These are phyloP conservation scores for Chalciporus pseudorubinellus DNA, from an alignment of 768 basidiomycete species.

Conservation along the genomic window DNA sequence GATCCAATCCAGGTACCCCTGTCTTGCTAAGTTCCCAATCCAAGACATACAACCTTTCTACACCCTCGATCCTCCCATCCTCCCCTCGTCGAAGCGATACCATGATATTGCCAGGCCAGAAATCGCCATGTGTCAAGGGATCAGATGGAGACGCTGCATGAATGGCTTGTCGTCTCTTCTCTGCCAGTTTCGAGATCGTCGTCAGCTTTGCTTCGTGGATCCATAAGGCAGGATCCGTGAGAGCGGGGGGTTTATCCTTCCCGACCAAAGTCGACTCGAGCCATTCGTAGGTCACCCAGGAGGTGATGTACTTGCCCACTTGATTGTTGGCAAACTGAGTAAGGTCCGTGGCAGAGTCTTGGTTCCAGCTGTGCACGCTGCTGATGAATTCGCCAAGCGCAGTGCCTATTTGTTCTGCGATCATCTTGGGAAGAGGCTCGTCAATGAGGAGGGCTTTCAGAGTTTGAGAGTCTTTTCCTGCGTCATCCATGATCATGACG, in stretches of 20 bases:
- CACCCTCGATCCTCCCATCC: conserved; percentile 21
- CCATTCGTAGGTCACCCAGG: conserved; percentile 43
- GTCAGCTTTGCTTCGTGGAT: conserved; percentile 37
- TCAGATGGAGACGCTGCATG: conserved; percentile 26
- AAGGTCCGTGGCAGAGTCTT: conserved; percentile 27
- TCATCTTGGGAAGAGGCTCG: conserved; percentile 26
- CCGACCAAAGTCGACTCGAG: conserved; percentile 41
- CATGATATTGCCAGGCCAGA: conserved; percentile 71
- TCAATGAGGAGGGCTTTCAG: conserved; percentile 43
- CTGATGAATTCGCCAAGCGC: conserved; percentile 57
- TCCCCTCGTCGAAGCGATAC: conserved; percentile 35
- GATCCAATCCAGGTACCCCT: conserved; percentile 55
- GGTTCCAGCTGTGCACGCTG: conserved; percentile 48
- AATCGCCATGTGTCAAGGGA: conserved; percentile 50
- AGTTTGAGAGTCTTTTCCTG: conserved; percentile 37
- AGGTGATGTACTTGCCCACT: conserved; percentile 41
- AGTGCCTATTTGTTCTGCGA: conserved; percentile 46
- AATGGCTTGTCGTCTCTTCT: conserved; percentile 32
- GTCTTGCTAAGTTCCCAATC: conserved; percentile 68
- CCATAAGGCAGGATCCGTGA: conserved; percentile 42
- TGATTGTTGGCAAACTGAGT: conserved; percentile 40
- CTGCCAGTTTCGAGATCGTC: conserved; percentile 33
- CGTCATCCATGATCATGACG: conserved; percentile 64
- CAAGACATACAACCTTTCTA: conserved; percentile 47
- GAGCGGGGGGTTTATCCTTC: conserved; percentile 29